These are phyloP conservation scores for Colletotrichum lentis DNA, from an alignment of 2,329 filamentous ascomycete species.

Conservation along the genomic window DNA sequence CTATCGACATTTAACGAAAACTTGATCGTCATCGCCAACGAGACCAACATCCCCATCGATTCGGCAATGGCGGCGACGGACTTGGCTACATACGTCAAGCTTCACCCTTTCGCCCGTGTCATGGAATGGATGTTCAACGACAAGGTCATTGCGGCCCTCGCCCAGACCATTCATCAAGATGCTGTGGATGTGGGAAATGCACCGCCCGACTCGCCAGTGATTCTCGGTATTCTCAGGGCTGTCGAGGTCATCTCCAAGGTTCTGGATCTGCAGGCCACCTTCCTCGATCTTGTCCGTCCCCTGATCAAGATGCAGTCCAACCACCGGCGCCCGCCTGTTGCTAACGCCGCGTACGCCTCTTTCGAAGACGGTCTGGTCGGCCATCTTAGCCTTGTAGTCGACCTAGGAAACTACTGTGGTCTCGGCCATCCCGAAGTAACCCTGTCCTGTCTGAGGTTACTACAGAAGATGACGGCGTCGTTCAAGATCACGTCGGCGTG, in stretches of 20 bases:
- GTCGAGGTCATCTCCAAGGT: conserved; percentile 85
- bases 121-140: conserved; percentile 99
- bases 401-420: conserved; percentile 86
- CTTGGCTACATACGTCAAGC: conserved; percentile 79
- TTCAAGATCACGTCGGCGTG: conserved; percentile 79
- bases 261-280: conserved; percentile 88
- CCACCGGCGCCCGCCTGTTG: conserved; percentile 67
- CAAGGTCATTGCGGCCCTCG: conserved; percentile 80
- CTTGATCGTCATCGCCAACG: conserved; percentile 83
- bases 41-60: conserved; percentile 79
- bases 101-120: conserved; percentile 91
- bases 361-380: conserved; percentile 92
- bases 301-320: conserved; percentile 73
- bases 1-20: conserved; percentile 93
- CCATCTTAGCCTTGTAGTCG: conserved; percentile 79
- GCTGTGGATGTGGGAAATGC: conserved; percentile 75
- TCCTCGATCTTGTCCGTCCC: conserved; percentile 86
- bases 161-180: conserved; percentile 81
- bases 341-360: conserved; percentile 80
- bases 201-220: conserved; percentile 78
- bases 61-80: conserved; percentile 76
- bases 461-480: conserved; percentile 88
- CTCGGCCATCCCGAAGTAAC: conserved; percentile 83
- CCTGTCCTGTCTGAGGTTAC: conserved; percentile 78
- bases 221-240: conserved; percentile 79